Percentiles rank a stretch among this genome's conserved stretches.
Conservation (phyloP, 345 rosid genomes). For the Ricinus communis region DNA sequence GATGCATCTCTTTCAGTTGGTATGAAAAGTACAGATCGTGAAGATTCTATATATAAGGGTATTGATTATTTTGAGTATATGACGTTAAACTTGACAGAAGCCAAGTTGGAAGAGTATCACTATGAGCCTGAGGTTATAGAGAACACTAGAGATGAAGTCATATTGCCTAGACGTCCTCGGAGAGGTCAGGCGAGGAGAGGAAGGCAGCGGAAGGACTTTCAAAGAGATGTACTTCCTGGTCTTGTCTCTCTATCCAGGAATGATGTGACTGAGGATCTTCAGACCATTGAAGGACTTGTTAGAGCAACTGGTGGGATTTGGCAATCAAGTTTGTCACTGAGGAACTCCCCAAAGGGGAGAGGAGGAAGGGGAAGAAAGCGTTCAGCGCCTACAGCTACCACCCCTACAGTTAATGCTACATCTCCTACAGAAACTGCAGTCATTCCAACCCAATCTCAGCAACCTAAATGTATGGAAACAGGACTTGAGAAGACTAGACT, state of each 20-base stretch:
- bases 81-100: slow-evolving; percentile 61
- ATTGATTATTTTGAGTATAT: slow-evolving; percentile 66
- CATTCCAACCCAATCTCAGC: too few relatives aligned
- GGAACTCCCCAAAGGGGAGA: slow-evolving; percentile 36
- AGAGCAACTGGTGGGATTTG: slow-evolving; percentile 61
- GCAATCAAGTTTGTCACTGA: slow-evolving; percentile 45
- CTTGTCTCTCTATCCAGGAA: slow-evolving; percentile 57
- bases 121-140: slow-evolving; percentile 40
- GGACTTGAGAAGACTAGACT: slow-evolving; percentile 49
- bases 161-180: slow-evolving; percentile 42
- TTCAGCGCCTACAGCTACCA: neutral
- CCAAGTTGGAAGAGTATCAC: slow-evolving; percentile 39
- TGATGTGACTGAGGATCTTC: slow-evolving; percentile 73
- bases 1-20: slow-evolving; percentile 8
- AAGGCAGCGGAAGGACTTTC: slow-evolving; percentile 74
- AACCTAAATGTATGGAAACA: slow-evolving; percentile 36
- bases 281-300: slow-evolving; percentile 63
- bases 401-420: slow-evolving; percentile 23
- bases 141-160: slow-evolving; percentile 37
- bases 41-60: slow-evolving; percentile 23
- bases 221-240: slow-evolving; percentile 69
- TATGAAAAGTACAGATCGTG: slow-evolving; percentile 11
- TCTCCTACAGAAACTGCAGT: slow-evolving; percentile 6
- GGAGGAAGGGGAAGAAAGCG: slow-evolving; percentile 55
- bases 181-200: slow-evolving; percentile 71